A percentile compares a stretch with the other conserved stretches of the same genome.
These are phyloP conservation scores for Ceratocystis colombiana DNA, from an alignment of 2,329 filamentous ascomycete genomes.

Conservation along the genomic window DNA sequence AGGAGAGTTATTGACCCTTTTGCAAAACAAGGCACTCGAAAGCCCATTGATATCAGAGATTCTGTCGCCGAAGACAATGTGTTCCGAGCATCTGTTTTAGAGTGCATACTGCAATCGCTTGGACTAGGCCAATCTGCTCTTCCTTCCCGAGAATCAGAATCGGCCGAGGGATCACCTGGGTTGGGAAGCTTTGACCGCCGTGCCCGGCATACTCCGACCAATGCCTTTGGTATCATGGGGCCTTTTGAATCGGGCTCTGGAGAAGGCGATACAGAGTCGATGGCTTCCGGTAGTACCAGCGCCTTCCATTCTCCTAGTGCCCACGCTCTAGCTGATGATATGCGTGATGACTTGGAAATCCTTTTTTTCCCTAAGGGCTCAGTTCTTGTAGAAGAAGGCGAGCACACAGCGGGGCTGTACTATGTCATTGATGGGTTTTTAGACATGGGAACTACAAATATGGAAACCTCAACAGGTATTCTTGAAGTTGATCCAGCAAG, in stretches of 20 bases:
- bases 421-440: slow-evolving; percentile 97
- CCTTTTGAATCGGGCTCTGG: slow-evolving; percentile 59
- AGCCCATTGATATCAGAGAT: slow-evolving; percentile 58
- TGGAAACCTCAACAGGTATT: slow-evolving; percentile 20
- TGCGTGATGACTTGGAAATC: slow-evolving; percentile 89
- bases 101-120: slow-evolving; percentile 92
- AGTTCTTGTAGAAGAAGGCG: slow-evolving; percentile 89
- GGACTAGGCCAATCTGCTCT: slow-evolving; percentile 64
- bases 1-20: slow-evolving; percentile 25
- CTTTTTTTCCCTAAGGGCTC: slow-evolving; percentile 94
- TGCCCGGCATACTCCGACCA: slow-evolving; percentile 35
- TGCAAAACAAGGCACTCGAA: slow-evolving; percentile 24
- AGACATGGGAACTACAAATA: slow-evolving; percentile 49
- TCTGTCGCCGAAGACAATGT: slow-evolving; percentile 77
- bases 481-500: slow-evolving; percentile 25
- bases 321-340: slow-evolving; percentile 60
- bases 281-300: slow-evolving; percentile 60
- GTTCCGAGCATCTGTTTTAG: slow-evolving; percentile 80
- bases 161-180: slow-evolving; percentile 74
- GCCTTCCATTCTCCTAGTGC: slow-evolving; percentile 53
- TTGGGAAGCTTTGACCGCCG: slow-evolving; percentile 39
- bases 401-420: slow-evolving; percentile 91
- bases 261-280: slow-evolving; percentile 79
- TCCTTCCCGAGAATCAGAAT: slow-evolving; percentile 56
- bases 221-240: slow-evolving; percentile 87